These are phyloP conservation scores for Chalara sp. DNA, from an alignment of 2,329 filamentous ascomycete genomes.

Conservation along the genomic window DNA sequence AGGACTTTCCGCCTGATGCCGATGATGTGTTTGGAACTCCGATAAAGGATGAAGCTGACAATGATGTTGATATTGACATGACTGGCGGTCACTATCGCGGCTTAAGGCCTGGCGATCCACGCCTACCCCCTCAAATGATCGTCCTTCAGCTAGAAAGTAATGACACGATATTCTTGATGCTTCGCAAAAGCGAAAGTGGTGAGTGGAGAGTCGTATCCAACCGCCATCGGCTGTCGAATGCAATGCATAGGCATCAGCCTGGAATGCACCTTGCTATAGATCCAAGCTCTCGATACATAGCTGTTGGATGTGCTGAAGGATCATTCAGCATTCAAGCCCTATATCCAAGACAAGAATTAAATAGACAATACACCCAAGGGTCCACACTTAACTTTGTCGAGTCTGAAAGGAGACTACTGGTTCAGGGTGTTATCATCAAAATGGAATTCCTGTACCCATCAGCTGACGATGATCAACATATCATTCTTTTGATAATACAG, in stretches of 20 bases:
- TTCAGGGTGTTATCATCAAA: constrained; percentile 72
- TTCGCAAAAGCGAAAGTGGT: constrained; percentile 41
- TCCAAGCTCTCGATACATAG: constrained; percentile 62
- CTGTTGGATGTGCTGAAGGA: constrained; percentile 63
- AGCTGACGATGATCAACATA: constrained; percentile 56
- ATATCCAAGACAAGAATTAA: constrained; percentile 46
- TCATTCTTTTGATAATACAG: constrained; percentile 68
- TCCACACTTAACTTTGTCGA: constrained; percentile 53
- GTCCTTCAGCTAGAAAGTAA: constrained; percentile 69
- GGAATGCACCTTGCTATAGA: constrained; percentile 70
- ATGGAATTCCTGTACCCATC: constrained; percentile 79
- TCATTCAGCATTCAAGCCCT: constrained; percentile 68
- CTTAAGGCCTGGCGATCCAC: constrained; percentile 2
- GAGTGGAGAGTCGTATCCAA: constrained; percentile 38
- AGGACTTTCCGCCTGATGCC: constrained; percentile 24
- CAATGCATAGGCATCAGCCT: constrained; percentile 45
- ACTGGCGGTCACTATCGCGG: neutral
- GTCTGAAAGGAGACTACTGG: constrained; percentile 23
- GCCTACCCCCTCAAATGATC: constrained; percentile 70
- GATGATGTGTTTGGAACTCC: constrained; percentile 22
- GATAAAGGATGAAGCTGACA: constrained; percentile 26
- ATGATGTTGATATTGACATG: constrained; percentile 7
- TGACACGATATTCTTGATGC: constrained; percentile 71
- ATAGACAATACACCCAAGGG: constrained; percentile 38
- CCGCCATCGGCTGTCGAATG: constrained; percentile 45